These are phyloP conservation scores for Colletotrichum salicis DNA, from an alignment of 2,329 filamentous ascomycete species.

Conservation along the genomic window DNA sequence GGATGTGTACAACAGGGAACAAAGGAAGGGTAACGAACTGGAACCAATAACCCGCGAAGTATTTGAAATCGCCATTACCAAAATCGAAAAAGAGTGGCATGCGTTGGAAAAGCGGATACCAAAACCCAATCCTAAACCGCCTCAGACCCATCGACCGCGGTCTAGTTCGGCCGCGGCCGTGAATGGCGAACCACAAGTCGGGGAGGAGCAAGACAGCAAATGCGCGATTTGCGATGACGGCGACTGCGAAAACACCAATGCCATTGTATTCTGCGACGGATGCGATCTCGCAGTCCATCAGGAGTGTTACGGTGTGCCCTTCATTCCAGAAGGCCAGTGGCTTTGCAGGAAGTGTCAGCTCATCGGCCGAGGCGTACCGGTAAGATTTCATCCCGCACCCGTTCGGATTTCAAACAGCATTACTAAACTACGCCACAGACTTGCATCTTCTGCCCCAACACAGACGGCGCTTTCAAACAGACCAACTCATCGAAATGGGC, in stretches of 20 bases:
- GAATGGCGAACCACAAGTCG: constrained; percentile 87
- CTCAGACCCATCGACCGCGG: constrained; percentile 90
- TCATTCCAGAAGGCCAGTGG: constrained; percentile 99
- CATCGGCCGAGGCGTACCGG: constrained; percentile 89
- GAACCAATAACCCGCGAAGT: constrained; percentile 91
- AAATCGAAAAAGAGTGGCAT: constrained; percentile 99
- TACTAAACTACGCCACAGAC: constrained; percentile 60
- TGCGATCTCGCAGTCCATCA: constrained; percentile 98
- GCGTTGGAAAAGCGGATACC: constrained; percentile 95
- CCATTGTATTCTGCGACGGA: constrained; percentile 98
- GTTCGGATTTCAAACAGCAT: background rate
- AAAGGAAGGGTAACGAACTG: constrained; percentile 75
- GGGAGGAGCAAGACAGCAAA: constrained; percentile 96
- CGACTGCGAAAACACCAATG: constrained; percentile 99
- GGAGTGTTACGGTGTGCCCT: constrained; percentile 98
- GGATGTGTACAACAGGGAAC: constrained; percentile 79
- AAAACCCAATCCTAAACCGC: constrained; percentile 95
- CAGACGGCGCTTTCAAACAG: constrained; percentile 97
- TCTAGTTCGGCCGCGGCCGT: constrained; percentile 95
- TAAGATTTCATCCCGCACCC: constrained; percentile 52
- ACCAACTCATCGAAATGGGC: constrained; percentile 97
- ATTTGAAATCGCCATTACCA: constrained; percentile 98
- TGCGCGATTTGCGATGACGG: constrained; percentile 98
- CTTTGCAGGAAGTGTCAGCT: constrained; percentile 96
- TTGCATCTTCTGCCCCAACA: constrained; percentile 98